phyloP scores from a whole-genome alignment of 768 basidiomycete genomes.

The Rhodotorula sphaerocarpa region DNA sequence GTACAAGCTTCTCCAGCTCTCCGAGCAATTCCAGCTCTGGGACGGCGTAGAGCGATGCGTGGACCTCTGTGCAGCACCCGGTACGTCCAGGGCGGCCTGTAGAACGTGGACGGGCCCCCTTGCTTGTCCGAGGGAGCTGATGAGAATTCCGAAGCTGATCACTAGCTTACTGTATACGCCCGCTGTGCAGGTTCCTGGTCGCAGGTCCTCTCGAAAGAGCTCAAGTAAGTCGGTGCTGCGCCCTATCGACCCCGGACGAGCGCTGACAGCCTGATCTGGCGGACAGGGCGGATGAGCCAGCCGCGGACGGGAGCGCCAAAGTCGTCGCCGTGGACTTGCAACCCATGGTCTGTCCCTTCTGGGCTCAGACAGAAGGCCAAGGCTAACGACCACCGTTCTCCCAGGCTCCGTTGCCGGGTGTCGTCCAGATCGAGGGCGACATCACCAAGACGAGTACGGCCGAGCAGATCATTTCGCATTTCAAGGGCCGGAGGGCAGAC shows the following conservation, averaged over 20 bases:
- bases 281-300: constrained; percentile 1
- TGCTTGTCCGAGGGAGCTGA: too few species aligned
- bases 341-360: constrained; percentile 42
- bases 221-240: constrained; percentile 36
- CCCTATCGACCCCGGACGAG: accelerated
- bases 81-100: constrained; percentile 9
- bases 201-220: constrained; percentile 44
- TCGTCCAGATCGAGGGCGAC: constrained; percentile 47
- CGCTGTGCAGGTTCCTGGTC: constrained; percentile 43
- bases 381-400: too few species aligned
- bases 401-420: constrained; percentile 46
- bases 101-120: too few species aligned
- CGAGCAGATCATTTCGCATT: constrained; percentile 44
- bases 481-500: constrained; percentile 46
- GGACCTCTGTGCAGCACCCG: constrained; percentile 42
- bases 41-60: constrained; percentile 39
- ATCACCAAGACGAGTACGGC: constrained; percentile 47
- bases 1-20: constrained; percentile 43
- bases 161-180: too few species aligned
- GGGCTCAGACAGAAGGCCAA: too few species aligned
- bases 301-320: neutral
- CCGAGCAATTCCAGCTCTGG: constrained; percentile 41
- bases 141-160: too few species aligned
- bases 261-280: neutral
- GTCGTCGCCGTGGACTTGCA: constrained; percentile 44